Percentiles rank a stretch among this genome's conserved stretches.
Evolutionary conservation across 768 basidiomycete genomes (phyloP).

Genomic region (Leccinum aurantiacum): DNA sequence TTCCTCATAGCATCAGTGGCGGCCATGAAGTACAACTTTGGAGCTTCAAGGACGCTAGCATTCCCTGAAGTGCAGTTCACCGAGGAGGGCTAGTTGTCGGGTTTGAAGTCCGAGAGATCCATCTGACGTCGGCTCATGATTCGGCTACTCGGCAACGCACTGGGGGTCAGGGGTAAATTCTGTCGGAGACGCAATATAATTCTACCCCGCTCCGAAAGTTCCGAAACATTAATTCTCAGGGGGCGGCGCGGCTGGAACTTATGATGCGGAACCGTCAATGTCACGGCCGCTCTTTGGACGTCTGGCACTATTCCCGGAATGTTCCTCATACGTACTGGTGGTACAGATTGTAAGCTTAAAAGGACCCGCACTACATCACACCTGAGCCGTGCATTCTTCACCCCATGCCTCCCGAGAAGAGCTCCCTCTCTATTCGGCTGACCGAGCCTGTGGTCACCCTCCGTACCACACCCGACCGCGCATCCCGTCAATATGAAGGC

Average conservation of each 20-base stretch:
- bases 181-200: neutral
- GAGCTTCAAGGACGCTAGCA: neutral
- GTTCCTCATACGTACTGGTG: neutral
- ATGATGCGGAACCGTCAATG: conserved; percentile 3
- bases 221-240: neutral
- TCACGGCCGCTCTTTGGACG: neutral
- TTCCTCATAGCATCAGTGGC: neutral
- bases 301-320: neutral
- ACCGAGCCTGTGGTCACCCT: conserved; percentile 77
- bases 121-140: neutral
- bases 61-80: no score
- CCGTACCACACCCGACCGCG: conserved; percentile 41
- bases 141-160: neutral
- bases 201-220: neutral
- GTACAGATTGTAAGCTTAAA: conserved; percentile 1
- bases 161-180: neutral
- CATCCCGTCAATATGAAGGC: conserved; percentile 21
- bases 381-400: neutral
- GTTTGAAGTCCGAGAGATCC: neutral
- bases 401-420: conserved; percentile 33
- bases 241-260: conserved; percentile 10
- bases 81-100: neutral
- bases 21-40: neutral
- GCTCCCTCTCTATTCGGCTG: conserved; percentile 55
- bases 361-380: neutral